Base-by-base conservation (phyloP, 2,329 filamentous ascomycete genomes). In the Hypoxylon rubiginosum region DNA sequence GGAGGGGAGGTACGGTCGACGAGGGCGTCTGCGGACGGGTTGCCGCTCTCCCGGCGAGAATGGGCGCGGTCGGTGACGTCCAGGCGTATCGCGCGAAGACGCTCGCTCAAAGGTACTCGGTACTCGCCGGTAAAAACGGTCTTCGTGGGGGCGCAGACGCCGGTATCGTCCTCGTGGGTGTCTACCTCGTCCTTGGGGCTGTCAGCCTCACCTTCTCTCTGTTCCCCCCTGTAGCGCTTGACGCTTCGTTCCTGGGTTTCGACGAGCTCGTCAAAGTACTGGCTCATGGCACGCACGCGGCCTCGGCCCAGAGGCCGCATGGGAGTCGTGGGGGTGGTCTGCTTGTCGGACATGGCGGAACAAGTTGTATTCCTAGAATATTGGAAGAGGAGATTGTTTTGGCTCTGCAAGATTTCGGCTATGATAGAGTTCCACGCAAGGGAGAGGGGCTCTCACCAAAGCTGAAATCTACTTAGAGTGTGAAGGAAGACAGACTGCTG, bases 51-150 rank as follows among this genome's bases (percentile, higher is more conserved):
- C 13, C 26, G 34, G 8, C 50, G 53, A 4, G 36, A 21, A 1
- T 21, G 30, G 1, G 43, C 34, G 4, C 26, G 26, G 4, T 28
- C 26, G 26, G 3, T 7, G 11, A 43, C 28, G 11, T 10, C 46
- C 28, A 24, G 13, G 34, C 69, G 68, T 48, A 70, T 55, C 4
- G 30, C 30, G 4, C 28, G 58, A 1, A 73, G 39, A 34, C 71
- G 58, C 13, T 72, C 63, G 6, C 67, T 62, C 4, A 71, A 4
- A 0, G 70, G 61, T 1, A 30, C 7, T 26, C 72, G 71, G 49
- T 43, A 59, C 52, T 74, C 72, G 49, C 71, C 71, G 46, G 72
- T 73, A 45, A 66, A 64, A 8, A 67, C 28, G 8, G 32, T 11
- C n/a, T 48, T 17, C 45, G 17, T n/a, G 11, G 26, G 17, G 5